Base-by-base conservation (phyloP, 805 yeast species). In the Metschnikowia chrysomelidarum region DNA sequence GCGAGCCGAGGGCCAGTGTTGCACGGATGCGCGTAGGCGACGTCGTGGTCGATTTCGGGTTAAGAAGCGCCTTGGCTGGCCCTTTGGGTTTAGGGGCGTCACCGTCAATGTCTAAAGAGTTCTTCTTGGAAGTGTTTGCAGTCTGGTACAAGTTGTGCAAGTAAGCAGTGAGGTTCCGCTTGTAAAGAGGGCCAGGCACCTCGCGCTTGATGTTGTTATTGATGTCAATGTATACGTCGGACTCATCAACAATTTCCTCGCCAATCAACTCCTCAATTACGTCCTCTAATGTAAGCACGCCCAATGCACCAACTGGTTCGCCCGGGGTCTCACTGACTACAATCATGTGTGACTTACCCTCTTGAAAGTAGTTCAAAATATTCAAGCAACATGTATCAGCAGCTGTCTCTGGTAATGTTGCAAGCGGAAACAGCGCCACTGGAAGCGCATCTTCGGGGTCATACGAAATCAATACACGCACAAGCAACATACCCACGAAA, bases 181-280 rank as follows among this genome's bases (percentile, higher is more conserved):
- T 82, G 10, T 83, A 69, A 39, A 82, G 65, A 1, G 91, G 91
- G 8, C 89, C 89, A 1, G 91, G 91, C 40, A 75, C 76, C 24
- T 71, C 69, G 54, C 91, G 69, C 61, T 86, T 85, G 54, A 89
- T 87, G 41, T 87, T 87, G 45, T 85, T 84, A 59, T 87, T 87
- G 44, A 89, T 84, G 61, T 91, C 97, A 39, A 89, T 76, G 54
- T 84, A 88, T 13, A 93, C 97, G 57, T 91, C 98, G 16, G 88
- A 79, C 63, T 91, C 98, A 56, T 91, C 98, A 26, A 91, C 91
- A 53, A 91, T 91, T 59, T 91, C 98, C 62, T 91, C 98, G 32
- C 98, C 98, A 59, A 91, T 91, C 46, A 91, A 72, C 62, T 91
- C 98, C 60, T 91, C 98, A 54, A 91, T 93, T n/a, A 91, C 97